Percentiles rank a stretch among this genome's conserved stretches.
Evolutionary conservation across 2,329 filamentous ascomycete species (phyloP).

Genomic region (Pseudohalonectria lignicola): DNA sequence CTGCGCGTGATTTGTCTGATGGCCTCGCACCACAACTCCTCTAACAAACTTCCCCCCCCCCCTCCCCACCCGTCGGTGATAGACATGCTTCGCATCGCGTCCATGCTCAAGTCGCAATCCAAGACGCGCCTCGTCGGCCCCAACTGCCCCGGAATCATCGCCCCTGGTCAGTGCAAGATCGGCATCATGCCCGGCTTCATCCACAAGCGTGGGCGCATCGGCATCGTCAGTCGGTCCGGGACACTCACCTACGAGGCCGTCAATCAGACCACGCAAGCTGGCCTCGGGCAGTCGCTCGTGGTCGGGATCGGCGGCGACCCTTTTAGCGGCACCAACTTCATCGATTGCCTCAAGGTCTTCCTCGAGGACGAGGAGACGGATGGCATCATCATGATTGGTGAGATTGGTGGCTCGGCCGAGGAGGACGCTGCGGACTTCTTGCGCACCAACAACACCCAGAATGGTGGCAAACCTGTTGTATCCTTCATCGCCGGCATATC

Average conservation of each 20-base stretch:
- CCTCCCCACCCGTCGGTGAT: constrained; percentile 2
- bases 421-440: constrained; percentile 97
- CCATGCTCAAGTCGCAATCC: constrained; percentile 93
- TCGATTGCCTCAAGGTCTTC: constrained; percentile 97
- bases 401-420: constrained; percentile 95
- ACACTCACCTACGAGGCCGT: constrained; percentile 99
- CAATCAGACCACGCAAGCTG: constrained; percentile 97
- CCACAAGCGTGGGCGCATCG: constrained; percentile 97
- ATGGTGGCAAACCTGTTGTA: constrained; percentile 83
- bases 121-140: constrained; percentile 95
- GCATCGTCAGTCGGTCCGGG: constrained; percentile 95
- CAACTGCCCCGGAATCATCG: constrained; percentile 98
- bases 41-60: constrained; percentile 2
- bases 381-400: constrained; percentile 99
- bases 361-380: constrained; percentile 92
- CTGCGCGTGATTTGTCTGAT: constrained; percentile 1
- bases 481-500: constrained; percentile 98
- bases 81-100: constrained; percentile 99
- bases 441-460: constrained; percentile 78
- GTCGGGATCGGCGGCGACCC: constrained; percentile 97
- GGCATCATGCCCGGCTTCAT: constrained; percentile 99
- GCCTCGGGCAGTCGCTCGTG: constrained; percentile 94
- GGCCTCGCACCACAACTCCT: background rate
- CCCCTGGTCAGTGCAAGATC: constrained; percentile 94
- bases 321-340: constrained; percentile 99